Percentiles rank a stretch among this genome's conserved stretches.
phyloP scores from a whole-genome alignment of 2,329 filamentous ascomycete species.

The Ophiocordyceps camponoti-rufipedis region DNA sequence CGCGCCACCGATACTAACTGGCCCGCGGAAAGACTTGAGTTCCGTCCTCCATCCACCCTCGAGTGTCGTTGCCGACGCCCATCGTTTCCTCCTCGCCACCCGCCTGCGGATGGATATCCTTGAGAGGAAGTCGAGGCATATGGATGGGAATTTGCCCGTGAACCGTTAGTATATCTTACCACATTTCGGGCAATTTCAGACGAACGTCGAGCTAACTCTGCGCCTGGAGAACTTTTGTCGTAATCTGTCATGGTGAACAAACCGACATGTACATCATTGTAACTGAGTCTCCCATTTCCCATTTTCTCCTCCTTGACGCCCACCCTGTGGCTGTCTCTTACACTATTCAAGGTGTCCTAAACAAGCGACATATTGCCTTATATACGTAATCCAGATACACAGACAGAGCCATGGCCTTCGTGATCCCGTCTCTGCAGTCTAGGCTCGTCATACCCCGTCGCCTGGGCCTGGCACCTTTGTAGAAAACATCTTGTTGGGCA shows the following conservation, averaged over 20 bases:
- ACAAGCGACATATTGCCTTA: too few relatives aligned
- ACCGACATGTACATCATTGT: neutral
- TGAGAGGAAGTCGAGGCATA: neutral
- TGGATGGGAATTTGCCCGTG: neutral
- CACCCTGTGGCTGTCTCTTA: neutral
- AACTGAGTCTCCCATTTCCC: neutral
- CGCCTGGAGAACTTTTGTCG: neutral
- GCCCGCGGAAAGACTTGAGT: neutral
- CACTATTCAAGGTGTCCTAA: too few relatives aligned
- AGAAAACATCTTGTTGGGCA: constrained; percentile 19
- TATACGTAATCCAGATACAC: too few relatives aligned
- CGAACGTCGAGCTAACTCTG: neutral
- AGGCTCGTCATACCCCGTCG: constrained; percentile 10
- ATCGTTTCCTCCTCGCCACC: neutral
- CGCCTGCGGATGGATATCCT: neutral
- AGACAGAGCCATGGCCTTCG: too few relatives aligned
- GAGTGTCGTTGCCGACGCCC: neutral
- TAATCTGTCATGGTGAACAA: neutral
- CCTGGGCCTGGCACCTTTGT: constrained; percentile 15
- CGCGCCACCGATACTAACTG: constrained; percentile 17
- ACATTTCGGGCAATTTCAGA: neutral
- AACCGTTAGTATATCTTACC: neutral
- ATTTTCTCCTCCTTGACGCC: neutral
- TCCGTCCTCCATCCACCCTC: neutral
- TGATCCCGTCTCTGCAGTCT: too few relatives aligned